These are phyloP conservation scores for Phytophthora fragariaefolia DNA, from an alignment of 352 stramenopile genomes.

Conservation along the genomic window DNA sequence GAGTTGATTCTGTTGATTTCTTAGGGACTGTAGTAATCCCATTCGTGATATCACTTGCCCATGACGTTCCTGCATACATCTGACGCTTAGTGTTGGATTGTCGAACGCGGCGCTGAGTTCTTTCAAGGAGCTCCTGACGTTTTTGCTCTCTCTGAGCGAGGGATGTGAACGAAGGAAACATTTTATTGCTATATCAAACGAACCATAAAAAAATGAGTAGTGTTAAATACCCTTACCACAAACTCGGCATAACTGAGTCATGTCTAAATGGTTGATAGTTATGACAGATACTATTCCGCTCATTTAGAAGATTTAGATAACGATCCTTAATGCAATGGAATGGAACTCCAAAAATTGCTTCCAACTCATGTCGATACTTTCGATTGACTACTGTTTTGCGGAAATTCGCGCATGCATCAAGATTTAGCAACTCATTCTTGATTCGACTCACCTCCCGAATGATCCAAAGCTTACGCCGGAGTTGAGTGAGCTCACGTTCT, in stretches of 20 bases:
- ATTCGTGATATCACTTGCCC: neutral
- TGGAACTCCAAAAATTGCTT: too few species aligned
- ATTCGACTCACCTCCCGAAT: neutral
- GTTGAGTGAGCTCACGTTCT: too few species aligned
- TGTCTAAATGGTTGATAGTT: too few species aligned
- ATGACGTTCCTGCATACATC: neutral
- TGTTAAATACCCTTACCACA: too few species aligned
- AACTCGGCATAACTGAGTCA: too few species aligned
- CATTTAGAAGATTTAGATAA: too few species aligned
- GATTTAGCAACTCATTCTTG: neutral
- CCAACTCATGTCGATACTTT: conserved; percentile 6
- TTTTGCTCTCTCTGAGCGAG: neutral
- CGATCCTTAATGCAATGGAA: too few species aligned
- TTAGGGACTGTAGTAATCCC: neutral
- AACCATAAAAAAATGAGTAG: conserved; percentile 1
- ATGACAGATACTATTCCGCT: too few species aligned
- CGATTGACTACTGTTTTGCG: conserved; percentile 1
- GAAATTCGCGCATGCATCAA: neutral
- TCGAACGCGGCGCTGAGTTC: neutral
- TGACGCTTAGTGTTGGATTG: neutral
- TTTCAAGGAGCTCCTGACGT: neutral
- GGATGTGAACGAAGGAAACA: neutral
- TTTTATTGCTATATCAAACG: neutral
- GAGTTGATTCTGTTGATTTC: conserved; percentile 11
- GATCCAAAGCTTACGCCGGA: neutral